Evolutionary conservation across 371 early-diverging fungal species (phyloP), one percentile per base, ranked within the genome.

Genomic region (Fennellomyces sp.): DNA sequence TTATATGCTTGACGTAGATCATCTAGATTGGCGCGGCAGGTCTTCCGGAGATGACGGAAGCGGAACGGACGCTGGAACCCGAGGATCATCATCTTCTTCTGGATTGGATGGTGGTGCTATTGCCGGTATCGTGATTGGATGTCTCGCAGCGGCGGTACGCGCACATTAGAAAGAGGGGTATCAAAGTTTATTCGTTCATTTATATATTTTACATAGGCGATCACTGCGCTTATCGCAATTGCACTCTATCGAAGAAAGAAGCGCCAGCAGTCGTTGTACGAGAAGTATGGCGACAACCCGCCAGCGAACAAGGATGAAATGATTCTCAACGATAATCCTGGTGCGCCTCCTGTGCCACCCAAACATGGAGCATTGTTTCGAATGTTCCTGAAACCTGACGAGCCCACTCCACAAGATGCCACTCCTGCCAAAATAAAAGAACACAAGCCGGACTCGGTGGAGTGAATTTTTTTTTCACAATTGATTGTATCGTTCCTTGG

Each of bases 11-110:
- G 49, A 55, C 28, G 21, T 59, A 2, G 17, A 58, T 19, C 23
- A 30, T 21, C 53, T 53, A 39, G 12, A 45, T 26, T 64, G 64
- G 64, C 30, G 30, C 13, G 59, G 52, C 5, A 93, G 51, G 3
- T 27, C 41, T 94, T 63, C 55, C 6, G 55, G 55, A 2, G 55
- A 36, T 19, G 39, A 36, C 15, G 41, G 36, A 1, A 36, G 38
- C 19, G 55, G 38, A 33, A 19, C 5, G 15, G 5, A 12, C 19
- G 41, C 27, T 38, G 45, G 45, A 15, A 15, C 17, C 35, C 23
- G 45, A 12, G 4, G 21, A 23, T 41, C 6, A 53, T 21, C 33
- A 5, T 53, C 54, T 6, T 30, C 51, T 17, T 39, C 36, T 2
- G 15, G 17, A 6, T 25, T 54, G 15, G 21, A 54, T 21, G 52